A percentile compares a stretch with the other conserved stretches of the same genome.
Evolutionary conservation across 768 basidiomycete genomes (phyloP).

Genomic region (Naganishia antarctica): DNA sequence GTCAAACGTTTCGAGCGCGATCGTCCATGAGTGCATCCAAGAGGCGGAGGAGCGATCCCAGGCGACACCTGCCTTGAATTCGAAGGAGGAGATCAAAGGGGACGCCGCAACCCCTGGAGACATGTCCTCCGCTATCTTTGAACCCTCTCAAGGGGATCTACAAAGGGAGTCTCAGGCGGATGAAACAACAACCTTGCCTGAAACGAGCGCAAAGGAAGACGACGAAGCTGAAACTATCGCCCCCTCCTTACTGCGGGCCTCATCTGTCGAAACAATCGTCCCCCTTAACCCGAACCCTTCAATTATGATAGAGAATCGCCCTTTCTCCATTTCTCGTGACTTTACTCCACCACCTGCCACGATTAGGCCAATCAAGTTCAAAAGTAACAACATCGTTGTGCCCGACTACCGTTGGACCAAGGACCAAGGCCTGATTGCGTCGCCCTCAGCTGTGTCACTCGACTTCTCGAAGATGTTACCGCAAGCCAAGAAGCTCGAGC

Average conservation of each 20-base stretch:
- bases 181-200: background rate
- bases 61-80: no score
- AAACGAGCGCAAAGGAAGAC: background rate
- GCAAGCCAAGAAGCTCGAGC: slow-evolving; percentile 29
- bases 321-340: slow-evolving; percentile 4
- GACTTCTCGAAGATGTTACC: slow-evolving; percentile 26
- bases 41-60: no score
- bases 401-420: slow-evolving; percentile 27
- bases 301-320: slow-evolving; percentile 15
- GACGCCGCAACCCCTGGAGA: background rate
- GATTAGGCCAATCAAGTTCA: slow-evolving; percentile 11
- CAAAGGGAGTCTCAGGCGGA: background rate
- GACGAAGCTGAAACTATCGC: background rate
- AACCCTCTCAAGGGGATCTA: no score
- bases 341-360: background rate
- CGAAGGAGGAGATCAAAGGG: background rate
- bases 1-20: no score
- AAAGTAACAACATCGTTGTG: slow-evolving; percentile 23
- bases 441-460: slow-evolving; percentile 32
- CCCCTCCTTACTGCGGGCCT: background rate
- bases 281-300: background rate
- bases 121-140: no score
- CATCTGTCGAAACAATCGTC: slow-evolving; percentile 1
- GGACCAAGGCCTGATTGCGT: slow-evolving; percentile 20
- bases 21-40: no score